Conservation (phyloP, 345 rosid species). For the Rhodamnia rubescens region DNA sequence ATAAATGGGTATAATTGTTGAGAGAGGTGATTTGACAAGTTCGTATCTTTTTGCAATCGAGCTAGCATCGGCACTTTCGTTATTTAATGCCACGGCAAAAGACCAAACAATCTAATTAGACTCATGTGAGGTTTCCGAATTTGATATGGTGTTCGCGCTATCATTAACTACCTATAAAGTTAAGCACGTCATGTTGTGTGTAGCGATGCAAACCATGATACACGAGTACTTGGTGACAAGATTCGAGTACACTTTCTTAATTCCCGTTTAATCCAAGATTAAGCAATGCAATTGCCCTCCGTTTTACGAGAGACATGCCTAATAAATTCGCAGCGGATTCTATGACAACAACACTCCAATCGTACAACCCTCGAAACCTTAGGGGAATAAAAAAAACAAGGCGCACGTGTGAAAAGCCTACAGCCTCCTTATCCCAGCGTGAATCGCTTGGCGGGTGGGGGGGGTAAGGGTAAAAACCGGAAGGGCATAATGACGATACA, state of each 20-base stretch:
- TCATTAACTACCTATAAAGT: neutral
- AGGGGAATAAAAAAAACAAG: neutral
- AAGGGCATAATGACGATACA: neutral
- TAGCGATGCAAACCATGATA: neutral
- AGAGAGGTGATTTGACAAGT: neutral
- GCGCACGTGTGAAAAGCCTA: neutral
- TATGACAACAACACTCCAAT: neutral
- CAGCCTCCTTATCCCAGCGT: neutral
- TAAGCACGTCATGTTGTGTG: no score
- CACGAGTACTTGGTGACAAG: neutral
- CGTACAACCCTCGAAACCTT: neutral
- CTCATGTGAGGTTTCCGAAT: neutral
- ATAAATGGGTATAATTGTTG: neutral
- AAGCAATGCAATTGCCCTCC: neutral
- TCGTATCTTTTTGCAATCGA: neutral
- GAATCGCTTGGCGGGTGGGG: neutral
- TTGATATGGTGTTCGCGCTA: accelerated
- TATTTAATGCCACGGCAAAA: neutral
- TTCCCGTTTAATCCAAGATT: neutral
- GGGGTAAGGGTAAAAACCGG: neutral
- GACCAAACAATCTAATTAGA: neutral
- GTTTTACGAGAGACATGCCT: neutral
- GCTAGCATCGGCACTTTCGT: neutral
- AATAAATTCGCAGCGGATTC: no score
- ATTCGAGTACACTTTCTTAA: neutral